A percentile compares a stretch with the other conserved stretches of the same genome.
Evolutionary conservation across 1,139 yeast genomes (phyloP).

Genomic region (Yamadazyma atmosphaerica): DNA sequence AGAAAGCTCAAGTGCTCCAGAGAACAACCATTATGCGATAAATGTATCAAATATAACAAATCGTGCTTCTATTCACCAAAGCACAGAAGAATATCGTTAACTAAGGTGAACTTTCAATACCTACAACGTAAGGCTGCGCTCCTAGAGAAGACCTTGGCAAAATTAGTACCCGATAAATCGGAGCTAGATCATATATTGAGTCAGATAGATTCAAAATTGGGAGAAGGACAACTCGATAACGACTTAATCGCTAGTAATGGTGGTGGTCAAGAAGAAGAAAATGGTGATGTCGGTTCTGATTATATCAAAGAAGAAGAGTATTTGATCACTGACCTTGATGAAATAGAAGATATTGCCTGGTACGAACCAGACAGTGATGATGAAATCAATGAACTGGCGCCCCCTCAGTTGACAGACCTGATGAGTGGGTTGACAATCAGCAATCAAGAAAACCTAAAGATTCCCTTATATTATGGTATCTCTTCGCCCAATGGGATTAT

Average conservation of each 20-base stretch:
- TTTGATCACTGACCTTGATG: background rate
- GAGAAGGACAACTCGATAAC: background rate
- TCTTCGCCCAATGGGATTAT: conserved; percentile 10
- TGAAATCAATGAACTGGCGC: conserved; percentile 8
- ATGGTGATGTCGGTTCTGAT: background rate
- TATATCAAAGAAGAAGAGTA: background rate
- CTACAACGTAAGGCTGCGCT: conserved; percentile 5
- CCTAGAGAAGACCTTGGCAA: conserved; percentile 5
- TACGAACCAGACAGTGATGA: conserved; percentile 3
- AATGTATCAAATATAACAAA: conserved; percentile 11
- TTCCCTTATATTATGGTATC: conserved; percentile 9
- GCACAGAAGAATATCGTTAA: conserved; percentile 6
- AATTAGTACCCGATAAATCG: conserved; percentile 2
- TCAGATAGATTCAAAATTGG: background rate
- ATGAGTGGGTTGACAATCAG: conserved; percentile 10
- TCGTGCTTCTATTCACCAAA: conserved; percentile 15
- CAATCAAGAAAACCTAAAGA: conserved; percentile 1
- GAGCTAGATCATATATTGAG: conserved; percentile 2
- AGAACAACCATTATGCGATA: conserved; percentile 8
- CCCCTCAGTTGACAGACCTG: conserved; percentile 7
- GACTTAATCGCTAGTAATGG: background rate
- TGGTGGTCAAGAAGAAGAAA: background rate
- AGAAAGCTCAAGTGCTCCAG: conserved; percentile 10
- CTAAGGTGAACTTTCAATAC: conserved; percentile 7
- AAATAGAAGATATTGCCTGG: background rate